Evolutionary conservation across 371 early-diverging fungal species (phyloP), one percentile per base, ranked within the genome.

Genomic region (Zopfochytrium polystomum): DNA sequence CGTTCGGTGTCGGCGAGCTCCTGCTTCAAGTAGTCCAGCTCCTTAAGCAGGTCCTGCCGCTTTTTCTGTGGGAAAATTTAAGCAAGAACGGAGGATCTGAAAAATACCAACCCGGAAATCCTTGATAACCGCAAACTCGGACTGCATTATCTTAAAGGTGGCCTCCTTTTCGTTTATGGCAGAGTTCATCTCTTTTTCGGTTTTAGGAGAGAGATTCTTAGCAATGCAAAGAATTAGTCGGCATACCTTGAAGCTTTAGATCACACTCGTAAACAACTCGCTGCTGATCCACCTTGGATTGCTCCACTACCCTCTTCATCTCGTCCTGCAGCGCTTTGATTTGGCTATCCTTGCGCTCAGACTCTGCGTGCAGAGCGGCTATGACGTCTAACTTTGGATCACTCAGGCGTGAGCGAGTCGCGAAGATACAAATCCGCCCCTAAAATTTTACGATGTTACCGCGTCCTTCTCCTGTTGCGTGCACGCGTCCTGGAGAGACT

Each of bases 71-170:
- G 15, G 34, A 52, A 42, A 7, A 22, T 2, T n/a, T 15, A 20
- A 45, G n/a, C 27, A n/a, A 23, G 11, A 48, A 9, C 2, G 2
- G 6, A 7, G 32, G 13, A 1, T n/a, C 29, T 30, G 30, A 11
- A 32, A 13, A 52, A 30, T 20, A 53, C 62, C 6, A 63, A 81
- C 81, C 60, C 79, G 55, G 56, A 81, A 81, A 68, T 81, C 82
- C 52, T 81, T 81, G 55, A 81, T 75, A 34, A 73, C 77, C 1
- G 76, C 64, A 61, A 80, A 75, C 53, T 81, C 82, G 20, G 79
- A 67, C 48, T 80, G 77, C 77, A 81, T 80, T 26, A 79, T 65
- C 44, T 73, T 73, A 52, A 65, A 71, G 1, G 74, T 72, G 1
- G 76, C 65, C 34, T 81, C 82, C 63, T 80, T 80, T 52, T 81